Evolutionary conservation across 768 basidiomycete genomes (phyloP).

Genomic region (Agaricus subrufescens): DNA sequence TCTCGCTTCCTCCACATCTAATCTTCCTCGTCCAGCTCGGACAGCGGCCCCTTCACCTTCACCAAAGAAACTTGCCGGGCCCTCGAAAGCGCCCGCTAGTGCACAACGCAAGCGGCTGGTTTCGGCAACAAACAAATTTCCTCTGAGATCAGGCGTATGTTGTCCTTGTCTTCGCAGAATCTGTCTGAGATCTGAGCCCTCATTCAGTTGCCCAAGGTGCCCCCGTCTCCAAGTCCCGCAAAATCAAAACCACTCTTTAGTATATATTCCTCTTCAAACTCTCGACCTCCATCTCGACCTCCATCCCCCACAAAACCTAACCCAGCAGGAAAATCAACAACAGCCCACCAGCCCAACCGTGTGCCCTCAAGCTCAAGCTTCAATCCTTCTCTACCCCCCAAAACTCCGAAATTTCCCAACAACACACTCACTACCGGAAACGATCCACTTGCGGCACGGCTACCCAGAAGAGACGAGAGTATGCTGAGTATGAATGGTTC

Average conservation of each 20-base stretch:
- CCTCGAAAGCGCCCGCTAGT: constrained; percentile 50
- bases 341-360: constrained; percentile 20
- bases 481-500: constrained; percentile 83
- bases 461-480: constrained; percentile 70
- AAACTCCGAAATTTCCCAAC: constrained; percentile 50
- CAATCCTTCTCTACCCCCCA: constrained; percentile 61
- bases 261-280: constrained; percentile 24
- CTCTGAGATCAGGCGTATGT: constrained; percentile 30
- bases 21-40: constrained; percentile 19
- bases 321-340: constrained; percentile 22
- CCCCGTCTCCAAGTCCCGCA: constrained; percentile 40
- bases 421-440: constrained; percentile 11
- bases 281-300: constrained; percentile 34
- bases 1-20: neutral
- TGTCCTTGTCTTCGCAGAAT: neutral
- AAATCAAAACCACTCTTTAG: constrained; percentile 44
- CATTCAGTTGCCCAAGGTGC: constrained; percentile 27
- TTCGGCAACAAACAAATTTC: constrained; percentile 36
- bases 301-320: constrained; percentile 49
- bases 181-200: neutral
- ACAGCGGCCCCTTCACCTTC: constrained; percentile 40
- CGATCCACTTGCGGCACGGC: constrained; percentile 44
- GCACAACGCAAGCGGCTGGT: constrained; percentile 42
- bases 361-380: constrained; percentile 67
- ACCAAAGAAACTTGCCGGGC: constrained; percentile 49